Percentiles rank a stretch among this genome's conserved stretches.
Evolutionary conservation across 495 filamentous ascomycete genomes (phyloP).

Genomic region (Daldinia grandis): DNA sequence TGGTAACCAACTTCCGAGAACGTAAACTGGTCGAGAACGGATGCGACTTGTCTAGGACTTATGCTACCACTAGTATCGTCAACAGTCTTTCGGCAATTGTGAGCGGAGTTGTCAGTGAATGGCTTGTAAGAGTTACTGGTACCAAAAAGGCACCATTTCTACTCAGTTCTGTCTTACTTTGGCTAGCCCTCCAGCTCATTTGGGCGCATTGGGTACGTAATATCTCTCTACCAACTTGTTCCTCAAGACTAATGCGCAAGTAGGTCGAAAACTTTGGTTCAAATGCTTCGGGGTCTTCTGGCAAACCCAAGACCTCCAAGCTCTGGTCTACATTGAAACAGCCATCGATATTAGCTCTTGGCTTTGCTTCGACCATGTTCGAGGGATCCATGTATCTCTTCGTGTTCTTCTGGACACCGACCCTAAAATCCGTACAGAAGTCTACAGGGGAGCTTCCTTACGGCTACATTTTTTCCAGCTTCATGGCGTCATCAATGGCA

Average conservation of each 20-base stretch:
- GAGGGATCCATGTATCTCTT: constrained; percentile 69
- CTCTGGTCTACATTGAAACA: constrained; percentile 41
- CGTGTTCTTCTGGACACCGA: constrained; percentile 65
- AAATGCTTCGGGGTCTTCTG: constrained; percentile 21
- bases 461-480: constrained; percentile 64
- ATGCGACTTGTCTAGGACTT: constrained; percentile 54
- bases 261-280: constrained; percentile 60
- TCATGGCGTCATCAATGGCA: constrained; percentile 65
- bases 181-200: constrained; percentile 52
- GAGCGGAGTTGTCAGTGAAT: constrained; percentile 54
- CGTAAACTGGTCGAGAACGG: constrained; percentile 44
- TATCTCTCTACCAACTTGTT: neutral
- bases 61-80: constrained; percentile 60
- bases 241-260: constrained; percentile 10
- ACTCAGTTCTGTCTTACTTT: constrained; percentile 50
- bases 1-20: constrained; percentile 61
- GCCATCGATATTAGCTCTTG: constrained; percentile 56
- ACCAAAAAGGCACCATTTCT: constrained; percentile 63
- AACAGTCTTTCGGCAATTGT: constrained; percentile 62
- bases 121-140: constrained; percentile 50
- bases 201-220: constrained; percentile 57
- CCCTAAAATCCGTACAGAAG: constrained; percentile 52
- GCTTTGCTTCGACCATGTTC: constrained; percentile 60
- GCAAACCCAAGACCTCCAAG: constrained; percentile 19
- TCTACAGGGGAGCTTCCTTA: constrained; percentile 55